Conservation (phyloP, 371 early-diverging fungal genomes). For the Apophysomyces elegans region DNA sequence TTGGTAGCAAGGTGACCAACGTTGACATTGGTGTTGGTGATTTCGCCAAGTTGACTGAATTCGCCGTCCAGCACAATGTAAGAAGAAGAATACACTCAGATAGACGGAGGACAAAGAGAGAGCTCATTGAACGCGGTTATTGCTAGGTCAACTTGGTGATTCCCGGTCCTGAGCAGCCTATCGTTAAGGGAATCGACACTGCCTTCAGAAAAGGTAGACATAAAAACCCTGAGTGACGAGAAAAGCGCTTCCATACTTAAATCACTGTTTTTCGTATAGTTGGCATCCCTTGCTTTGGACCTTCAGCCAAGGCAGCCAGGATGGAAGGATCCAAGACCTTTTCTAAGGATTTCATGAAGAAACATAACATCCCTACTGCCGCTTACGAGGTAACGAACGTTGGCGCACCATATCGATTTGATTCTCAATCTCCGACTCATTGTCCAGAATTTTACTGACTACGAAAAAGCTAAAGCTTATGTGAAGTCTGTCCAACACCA, state of each 20-base stretch:
- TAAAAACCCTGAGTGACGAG: not conserved
- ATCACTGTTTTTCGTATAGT: constrained; percentile 47
- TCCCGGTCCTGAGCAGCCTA: constrained; percentile 97
- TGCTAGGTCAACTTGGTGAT: constrained; percentile 79
- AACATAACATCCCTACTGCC: constrained; percentile 95
- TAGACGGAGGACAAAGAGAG: constrained; percentile 4
- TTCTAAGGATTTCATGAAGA: constrained; percentile 97
- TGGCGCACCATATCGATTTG: too few relatives aligned
- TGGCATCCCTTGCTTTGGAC: constrained; percentile 95
- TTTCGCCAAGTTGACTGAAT: constrained; percentile 77
- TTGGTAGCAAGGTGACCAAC: constrained; percentile 76
- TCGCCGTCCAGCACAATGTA: constrained; percentile 83
- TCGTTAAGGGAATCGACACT: constrained; percentile 89
- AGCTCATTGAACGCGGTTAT: not conserved
- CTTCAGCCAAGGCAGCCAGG: constrained; percentile 86
- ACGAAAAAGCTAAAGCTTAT: constrained; percentile 76
- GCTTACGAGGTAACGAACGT: constrained; percentile 67
- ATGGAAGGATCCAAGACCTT: constrained; percentile 98
- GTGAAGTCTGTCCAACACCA: constrained; percentile 61
- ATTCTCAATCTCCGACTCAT: not conserved
- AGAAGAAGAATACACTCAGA: not conserved
- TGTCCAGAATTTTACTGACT: constrained; percentile 82
- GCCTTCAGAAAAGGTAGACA: constrained; percentile 80
- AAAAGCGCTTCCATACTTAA: not conserved
- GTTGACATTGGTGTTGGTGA: constrained; percentile 75